Evolutionary conservation across 2,329 filamentous ascomycete species (phyloP).

Genomic region (Pyrenochaeta sp.): DNA sequence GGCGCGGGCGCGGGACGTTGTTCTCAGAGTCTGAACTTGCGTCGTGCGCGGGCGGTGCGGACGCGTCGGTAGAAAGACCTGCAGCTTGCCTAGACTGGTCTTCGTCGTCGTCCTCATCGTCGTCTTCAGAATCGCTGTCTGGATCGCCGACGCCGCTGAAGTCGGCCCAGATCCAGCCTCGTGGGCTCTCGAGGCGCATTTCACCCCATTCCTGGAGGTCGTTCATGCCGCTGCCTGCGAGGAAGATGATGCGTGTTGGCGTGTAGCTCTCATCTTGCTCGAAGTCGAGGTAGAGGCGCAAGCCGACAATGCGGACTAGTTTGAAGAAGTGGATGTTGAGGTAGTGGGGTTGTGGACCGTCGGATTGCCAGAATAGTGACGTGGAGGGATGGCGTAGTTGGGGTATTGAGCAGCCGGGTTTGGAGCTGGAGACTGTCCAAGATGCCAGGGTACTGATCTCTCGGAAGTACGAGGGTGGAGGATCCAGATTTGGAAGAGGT

Average conservation of each 20-base stretch:
- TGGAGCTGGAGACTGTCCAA: conserved; percentile 82
- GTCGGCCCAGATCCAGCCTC: conserved; percentile 90
- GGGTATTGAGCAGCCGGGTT: conserved; percentile 79
- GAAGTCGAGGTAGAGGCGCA: conserved; percentile 90
- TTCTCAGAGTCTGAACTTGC: conserved; percentile 27
- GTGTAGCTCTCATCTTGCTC: conserved; percentile 95
- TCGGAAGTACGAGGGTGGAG: conserved; percentile 65
- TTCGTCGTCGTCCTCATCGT: conserved; percentile 26
- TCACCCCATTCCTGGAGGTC: conserved; percentile 87
- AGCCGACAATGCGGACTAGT: conserved; percentile 76
- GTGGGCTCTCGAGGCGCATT: conserved; percentile 78
- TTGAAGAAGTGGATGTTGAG: conserved; percentile 88
- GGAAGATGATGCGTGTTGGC: conserved; percentile 88
- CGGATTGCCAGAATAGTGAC: conserved; percentile 82
- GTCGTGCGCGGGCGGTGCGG: conserved; percentile 4
- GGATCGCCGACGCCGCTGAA: conserved; percentile 66
- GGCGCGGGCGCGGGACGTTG: conserved; percentile 7
- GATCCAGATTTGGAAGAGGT: conserved; percentile 24
- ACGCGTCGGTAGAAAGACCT: not conserved
- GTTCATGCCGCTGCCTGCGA: conserved; percentile 89
- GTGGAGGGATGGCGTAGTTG: conserved; percentile 78
- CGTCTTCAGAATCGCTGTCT: conserved; percentile 25
- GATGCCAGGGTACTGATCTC: conserved; percentile 85
- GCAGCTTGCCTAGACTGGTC: conserved; percentile 13
- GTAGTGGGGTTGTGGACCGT: conserved; percentile 82